These are phyloP conservation scores for Diaporthe citri DNA, from an alignment of 2,329 filamentous ascomycete species.

Conservation along the genomic window DNA sequence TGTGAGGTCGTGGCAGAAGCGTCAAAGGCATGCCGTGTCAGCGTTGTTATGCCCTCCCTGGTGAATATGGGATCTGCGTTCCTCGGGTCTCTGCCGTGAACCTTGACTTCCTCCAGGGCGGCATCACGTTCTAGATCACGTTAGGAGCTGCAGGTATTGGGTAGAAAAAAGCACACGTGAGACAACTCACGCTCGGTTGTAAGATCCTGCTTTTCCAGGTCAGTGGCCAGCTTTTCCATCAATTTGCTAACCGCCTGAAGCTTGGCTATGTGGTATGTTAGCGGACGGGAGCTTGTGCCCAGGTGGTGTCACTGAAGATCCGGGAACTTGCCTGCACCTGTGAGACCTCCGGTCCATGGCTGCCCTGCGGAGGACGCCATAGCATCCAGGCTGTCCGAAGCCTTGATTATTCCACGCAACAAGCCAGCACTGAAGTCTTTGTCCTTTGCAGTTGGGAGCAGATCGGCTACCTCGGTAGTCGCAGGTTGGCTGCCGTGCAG, in stretches of 20 bases:
- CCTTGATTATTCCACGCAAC: not conserved
- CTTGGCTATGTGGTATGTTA: conserved; percentile 64
- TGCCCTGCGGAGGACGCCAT: conserved; percentile 37
- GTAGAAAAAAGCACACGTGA: not conserved
- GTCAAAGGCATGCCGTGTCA: conserved; percentile 81
- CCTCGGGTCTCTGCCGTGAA: conserved; percentile 78
- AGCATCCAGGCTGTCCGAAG: not conserved
- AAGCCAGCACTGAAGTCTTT: not conserved
- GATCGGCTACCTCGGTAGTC: conserved; percentile 2
- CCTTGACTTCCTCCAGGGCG: conserved; percentile 78
- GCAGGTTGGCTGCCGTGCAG: not conserved
- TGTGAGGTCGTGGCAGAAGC: conserved; percentile 74
- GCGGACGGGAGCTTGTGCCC: conserved; percentile 1
- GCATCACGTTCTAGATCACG: conserved; percentile 69
- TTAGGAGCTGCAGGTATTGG: conserved; percentile 35
- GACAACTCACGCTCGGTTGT: conserved; percentile 67
- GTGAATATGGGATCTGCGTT: conserved; percentile 88
- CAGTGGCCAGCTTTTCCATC: conserved; percentile 70
- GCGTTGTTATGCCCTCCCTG: conserved; percentile 81
- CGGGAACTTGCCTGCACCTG: conserved; percentile 57
- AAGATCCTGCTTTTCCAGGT: conserved; percentile 72
- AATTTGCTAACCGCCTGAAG: conserved; percentile 75
- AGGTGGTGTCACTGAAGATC: not conserved
- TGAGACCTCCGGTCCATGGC: conserved; percentile 41
- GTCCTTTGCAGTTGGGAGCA: not conserved